Evolutionary conservation across 2,329 filamentous ascomycete genomes (phyloP), one percentile per base, ranked within the genome.

Genomic region (Penicillium sp.): DNA sequence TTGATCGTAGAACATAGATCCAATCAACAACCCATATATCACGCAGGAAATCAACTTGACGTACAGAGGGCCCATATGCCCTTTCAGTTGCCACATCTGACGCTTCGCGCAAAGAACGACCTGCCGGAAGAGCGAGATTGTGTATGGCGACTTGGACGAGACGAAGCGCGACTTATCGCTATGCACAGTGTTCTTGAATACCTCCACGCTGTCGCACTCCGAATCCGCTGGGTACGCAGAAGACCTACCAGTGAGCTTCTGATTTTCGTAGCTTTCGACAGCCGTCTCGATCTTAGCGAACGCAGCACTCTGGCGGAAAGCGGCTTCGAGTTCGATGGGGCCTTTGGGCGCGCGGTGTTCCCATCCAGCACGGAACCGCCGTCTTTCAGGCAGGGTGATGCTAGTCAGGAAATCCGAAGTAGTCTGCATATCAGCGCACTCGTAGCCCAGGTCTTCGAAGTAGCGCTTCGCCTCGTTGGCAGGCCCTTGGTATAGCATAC

Each of bases 1-100:
- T 61, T 83, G 77, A 8, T 83, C 85, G 66, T 89, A 89, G 72
- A 92, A 92, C 43, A 92, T 81, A 1, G 85, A 89, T 2, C 88
- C 88, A 45, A 90, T 84, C 58, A 93, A 85, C 14, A 93, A 78
- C 32, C 77, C 82, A 67, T 89, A 88, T 50, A 86, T 79, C 49
- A 92, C 75, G 61, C 89, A 87, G 64, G 89, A 89, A 69, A 89
- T 86, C 50, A 89, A 78, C 61, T 91, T 92, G 45, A 88, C 90
- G 67, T 85, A 86, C 0, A 92, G 76, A 0, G 88, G 86, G 1
- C 83, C 82, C 53, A 80, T 84, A 69, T 94, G 88, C 18, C 89
- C 89, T 61, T 82, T 81, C 31, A 90, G 82, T 39, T 93, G 82
- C 86, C 88, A 90, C 53, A 89, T 83, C 69, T 92, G 88, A 24